Conservation (phyloP, 2,329 filamentous ascomycete species). For the Bipolaris cookei region DNA sequence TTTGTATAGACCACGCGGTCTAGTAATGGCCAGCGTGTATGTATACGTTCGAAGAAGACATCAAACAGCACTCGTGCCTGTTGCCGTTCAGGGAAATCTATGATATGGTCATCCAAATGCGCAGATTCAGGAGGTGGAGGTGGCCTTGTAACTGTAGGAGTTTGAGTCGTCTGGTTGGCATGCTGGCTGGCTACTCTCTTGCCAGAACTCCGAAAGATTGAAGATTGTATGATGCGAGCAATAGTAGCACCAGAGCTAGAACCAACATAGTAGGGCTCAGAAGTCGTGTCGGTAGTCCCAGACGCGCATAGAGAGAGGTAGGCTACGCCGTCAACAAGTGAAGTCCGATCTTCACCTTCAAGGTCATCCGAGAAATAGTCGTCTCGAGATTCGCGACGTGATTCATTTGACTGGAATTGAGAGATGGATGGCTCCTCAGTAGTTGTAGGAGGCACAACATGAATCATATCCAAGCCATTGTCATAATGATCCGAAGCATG, state of each 20-base stretch:
- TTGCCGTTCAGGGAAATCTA: slow-evolving; percentile 19
- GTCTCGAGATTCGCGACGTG: slow-evolving; percentile 13
- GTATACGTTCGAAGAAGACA: slow-evolving; percentile 36
- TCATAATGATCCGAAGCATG: slow-evolving; percentile 35
- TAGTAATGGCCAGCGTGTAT: slow-evolving; percentile 36
- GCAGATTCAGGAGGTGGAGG: slow-evolving; percentile 9
- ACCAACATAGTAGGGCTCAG: slow-evolving; percentile 37
- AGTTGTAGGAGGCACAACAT: not conserved
- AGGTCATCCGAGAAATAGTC: slow-evolving; percentile 19
- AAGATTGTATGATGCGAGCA: slow-evolving; percentile 36
- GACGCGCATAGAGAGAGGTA: slow-evolving; percentile 39
- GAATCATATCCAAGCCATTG: slow-evolving; percentile 4
- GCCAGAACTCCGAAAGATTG: slow-evolving; percentile 26
- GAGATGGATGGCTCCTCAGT: not conserved
- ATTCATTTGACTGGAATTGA: not conserved
- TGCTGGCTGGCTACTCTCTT: slow-evolving; percentile 4
- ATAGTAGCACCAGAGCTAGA: slow-evolving; percentile 39
- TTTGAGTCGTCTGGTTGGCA: not conserved
- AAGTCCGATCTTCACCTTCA: slow-evolving; percentile 31
- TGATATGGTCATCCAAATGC: slow-evolving; percentile 1
- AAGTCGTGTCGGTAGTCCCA: slow-evolving; percentile 31
- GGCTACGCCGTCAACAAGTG: slow-evolving; percentile 35
- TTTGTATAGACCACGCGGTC: slow-evolving; percentile 33
- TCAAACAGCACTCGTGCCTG: slow-evolving; percentile 32
- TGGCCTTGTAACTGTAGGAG: slow-evolving; percentile 1